Base-by-base conservation (phyloP, 2,329 filamentous ascomycete species). In the Aspergillus fumigatiaffinis region DNA sequence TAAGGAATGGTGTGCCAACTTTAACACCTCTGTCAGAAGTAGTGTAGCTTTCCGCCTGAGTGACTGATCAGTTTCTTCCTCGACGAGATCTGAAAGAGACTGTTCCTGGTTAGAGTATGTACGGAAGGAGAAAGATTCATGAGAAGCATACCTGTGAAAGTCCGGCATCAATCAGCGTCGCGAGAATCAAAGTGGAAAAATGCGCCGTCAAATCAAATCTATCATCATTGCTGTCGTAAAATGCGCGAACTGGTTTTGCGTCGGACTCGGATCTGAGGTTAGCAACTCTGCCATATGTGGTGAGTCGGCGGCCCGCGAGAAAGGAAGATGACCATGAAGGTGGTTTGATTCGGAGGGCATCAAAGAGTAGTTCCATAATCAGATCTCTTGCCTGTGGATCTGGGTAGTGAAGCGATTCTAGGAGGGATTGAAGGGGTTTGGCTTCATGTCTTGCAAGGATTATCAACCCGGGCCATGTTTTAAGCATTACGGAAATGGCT, bases 241-340 rank as follows among this genome's bases (percentile, higher is more conserved):
- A 79, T 35, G 69, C 69, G 20, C 75, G 70, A 38, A 84, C 82
- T 41, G 82, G 75, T 56, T 80, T 80, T 7, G 79, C 71, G 23
- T 82, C 78, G 48, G 80, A 74, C 28, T 86, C 80, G 1, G 87
- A 81, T 63, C 90, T 91, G 52, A 97, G 78, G 59, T 91, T 94
- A 7, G 91, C 87, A 41, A 97, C 92, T 66, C 95, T 85, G n/a
- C 92, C 93, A 72, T 99, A 99, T 0, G 94, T 99, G 0, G 95
- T 99, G 50, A 99, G 80, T 58, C 95, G 84, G 63, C 94, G 85
- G 7, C 94, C 95, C 38, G 95, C 94, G 50, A 99, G 83, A 71
- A 96, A 99, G 0, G 93, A 95, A 0, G 91, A 92, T 7, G 94
- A 95, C 94, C 94, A 99, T 8, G 92, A 87, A 47, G 94, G 87